A percentile compares a stretch with the other conserved stretches of the same genome.
Evolutionary conservation across 352 stramenopile species (phyloP).

Genomic region (Phytopythium litorale): DNA sequence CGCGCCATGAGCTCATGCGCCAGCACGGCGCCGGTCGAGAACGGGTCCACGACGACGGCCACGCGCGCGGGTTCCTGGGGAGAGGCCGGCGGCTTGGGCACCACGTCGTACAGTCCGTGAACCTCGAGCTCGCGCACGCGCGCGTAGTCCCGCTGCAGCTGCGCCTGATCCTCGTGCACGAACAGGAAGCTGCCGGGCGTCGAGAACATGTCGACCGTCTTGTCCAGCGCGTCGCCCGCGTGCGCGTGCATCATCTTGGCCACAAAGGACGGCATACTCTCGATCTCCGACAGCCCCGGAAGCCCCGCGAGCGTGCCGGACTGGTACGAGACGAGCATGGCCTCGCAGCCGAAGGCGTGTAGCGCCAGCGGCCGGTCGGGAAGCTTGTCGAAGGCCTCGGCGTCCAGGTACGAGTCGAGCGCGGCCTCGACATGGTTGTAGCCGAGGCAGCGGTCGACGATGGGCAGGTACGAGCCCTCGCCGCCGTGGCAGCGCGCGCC

Average conservation of each 20-base stretch:
- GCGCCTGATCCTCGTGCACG: constrained; percentile 70
- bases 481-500: constrained; percentile 93
- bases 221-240: constrained; percentile 41
- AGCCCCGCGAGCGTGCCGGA: constrained; percentile 79
- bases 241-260: constrained; percentile 73
- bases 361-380: constrained; percentile 49
- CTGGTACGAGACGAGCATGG: constrained; percentile 90
- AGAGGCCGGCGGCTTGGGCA: constrained; percentile 8
- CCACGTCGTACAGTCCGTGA: constrained; percentile 57
- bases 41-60: constrained; percentile 94
- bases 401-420: constrained; percentile 85
- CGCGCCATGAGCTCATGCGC: constrained; percentile 87
- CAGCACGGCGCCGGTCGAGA: constrained; percentile 94
- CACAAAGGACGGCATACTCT: constrained; percentile 86
- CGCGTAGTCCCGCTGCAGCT: constrained; percentile 79
- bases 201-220: constrained; percentile 90
- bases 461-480: constrained; percentile 90
- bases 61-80: constrained; percentile 26
- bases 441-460: constrained; percentile 85
- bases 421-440: constrained; percentile 93
- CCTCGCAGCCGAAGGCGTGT: constrained; percentile 85
- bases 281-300: constrained; percentile 84
- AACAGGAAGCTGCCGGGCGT: constrained; percentile 83
- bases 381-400: constrained; percentile 49
- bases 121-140: constrained; percentile 83